Conservation (phyloP, 306 rosid species). For the Oxytropis ochrocephala region DNA sequence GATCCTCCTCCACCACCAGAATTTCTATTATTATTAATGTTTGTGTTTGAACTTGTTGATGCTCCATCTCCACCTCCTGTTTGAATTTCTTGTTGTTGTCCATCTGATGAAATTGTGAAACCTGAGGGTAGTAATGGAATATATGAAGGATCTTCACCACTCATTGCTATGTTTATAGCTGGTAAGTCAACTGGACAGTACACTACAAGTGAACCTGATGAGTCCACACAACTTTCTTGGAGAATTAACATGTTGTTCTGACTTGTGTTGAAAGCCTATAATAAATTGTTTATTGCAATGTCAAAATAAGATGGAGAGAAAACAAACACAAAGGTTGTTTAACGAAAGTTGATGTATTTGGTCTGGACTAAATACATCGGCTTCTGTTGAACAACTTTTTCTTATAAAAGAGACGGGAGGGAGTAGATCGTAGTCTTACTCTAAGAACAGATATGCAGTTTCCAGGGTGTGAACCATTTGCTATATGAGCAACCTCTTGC, state of each 20-base stretch:
- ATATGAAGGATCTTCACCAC: constrained; percentile 84
- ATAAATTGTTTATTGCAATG: too few species aligned
- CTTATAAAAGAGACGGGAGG: too few species aligned
- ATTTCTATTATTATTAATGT: not conserved
- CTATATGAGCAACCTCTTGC: constrained; percentile 92
- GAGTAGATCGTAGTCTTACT: constrained; percentile 24
- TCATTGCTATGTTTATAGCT: constrained; percentile 79
- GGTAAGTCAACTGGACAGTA: constrained; percentile 85
- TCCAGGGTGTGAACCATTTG: constrained; percentile 88
- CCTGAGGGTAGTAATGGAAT: constrained; percentile 88
- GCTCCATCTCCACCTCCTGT: constrained; percentile 41
- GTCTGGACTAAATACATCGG: too few species aligned
- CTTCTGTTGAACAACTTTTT: too few species aligned
- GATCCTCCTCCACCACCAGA: constrained; percentile 40
- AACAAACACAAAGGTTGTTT: not conserved
- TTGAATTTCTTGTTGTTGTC: constrained; percentile 24
- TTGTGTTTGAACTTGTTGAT: constrained; percentile 44
- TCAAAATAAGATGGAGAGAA: not conserved
- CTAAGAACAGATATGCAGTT: constrained; percentile 88
- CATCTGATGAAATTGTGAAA: constrained; percentile 66
- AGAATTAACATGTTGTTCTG: constrained; percentile 93
- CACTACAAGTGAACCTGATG: constrained; percentile 81
- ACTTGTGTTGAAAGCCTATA: constrained; percentile 56
- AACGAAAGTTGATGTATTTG: too few species aligned
- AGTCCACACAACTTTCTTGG: constrained; percentile 91